Base-by-base conservation (phyloP, 257 asterid species). In the Solanum peruvianum region DNA sequence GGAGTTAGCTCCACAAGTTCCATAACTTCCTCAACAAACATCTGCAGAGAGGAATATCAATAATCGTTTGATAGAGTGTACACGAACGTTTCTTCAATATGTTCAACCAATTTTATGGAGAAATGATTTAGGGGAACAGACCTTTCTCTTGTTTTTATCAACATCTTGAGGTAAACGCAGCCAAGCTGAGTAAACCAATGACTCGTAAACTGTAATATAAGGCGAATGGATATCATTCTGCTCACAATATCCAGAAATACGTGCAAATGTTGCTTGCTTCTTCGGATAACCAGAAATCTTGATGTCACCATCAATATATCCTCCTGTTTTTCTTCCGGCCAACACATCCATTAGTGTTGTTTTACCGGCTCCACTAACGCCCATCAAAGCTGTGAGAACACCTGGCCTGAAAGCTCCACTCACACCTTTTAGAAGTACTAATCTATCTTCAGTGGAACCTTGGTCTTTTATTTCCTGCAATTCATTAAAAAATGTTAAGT, bases 351-450 rank as follows among this genome's bases (percentile, higher is more conserved):
- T 91, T 33, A 94, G 92, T 18, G 98, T 94, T 1, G 98, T 94
- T 89, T 94, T 94, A 3, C 98, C 98, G 1, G 98, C 98, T 29
- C 98, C 98, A 67, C 95, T 94, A 16, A 94, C 94, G 5, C 98
- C 98, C 96, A 94, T 93, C 70, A 94, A 80, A 82, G 98, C 95
- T 13, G 96, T 91, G 31, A 94, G 92, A 86, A 93, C 85, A 6
- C 96, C 96, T 0, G 96, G 98, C 87, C 91, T 92, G 71, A 94
- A 93, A 20, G 93, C 93, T 35, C 96, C 98, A 88, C 94, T 94
- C 37, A 93, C 94, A 21, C 94, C 92, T 78, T 91, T 93, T 35
- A 94, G 87, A 72, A 93, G 96, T 37, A 88, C 91, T 70, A 94
- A 88, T 44, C 87, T 93, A 41, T 94, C 94, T 80, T 91, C 95